Conservation (phyloP, 176 grass and related monocot species). For the Phyllostachys edulis region DNA sequence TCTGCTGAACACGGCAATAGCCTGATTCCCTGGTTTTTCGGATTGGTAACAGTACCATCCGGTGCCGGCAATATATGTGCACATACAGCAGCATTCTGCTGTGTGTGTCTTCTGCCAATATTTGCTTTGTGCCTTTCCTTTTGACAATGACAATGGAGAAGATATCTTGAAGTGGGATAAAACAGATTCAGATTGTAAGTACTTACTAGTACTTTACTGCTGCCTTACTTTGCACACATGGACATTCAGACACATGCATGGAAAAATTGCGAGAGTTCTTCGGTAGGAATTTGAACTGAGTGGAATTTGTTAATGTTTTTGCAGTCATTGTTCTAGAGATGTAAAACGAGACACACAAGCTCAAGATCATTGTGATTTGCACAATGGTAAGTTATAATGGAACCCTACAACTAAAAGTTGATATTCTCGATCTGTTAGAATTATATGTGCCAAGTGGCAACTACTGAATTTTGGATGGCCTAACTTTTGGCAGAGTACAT, state of each 20-base stretch:
- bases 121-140: too few species aligned
- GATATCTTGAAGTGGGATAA: constrained; percentile 82
- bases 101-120: too few species aligned
- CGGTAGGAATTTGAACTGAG: background rate
- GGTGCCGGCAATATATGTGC: too few species aligned
- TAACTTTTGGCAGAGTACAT: constrained; percentile 1
- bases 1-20: too few species aligned
- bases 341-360: constrained; percentile 24
- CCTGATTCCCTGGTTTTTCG: too few species aligned
- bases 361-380: constrained; percentile 14
- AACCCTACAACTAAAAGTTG: too few species aligned
- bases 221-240: background rate
- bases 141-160: constrained; percentile 21
- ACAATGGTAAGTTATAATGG: background rate
- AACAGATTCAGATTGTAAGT: constrained; percentile 96
- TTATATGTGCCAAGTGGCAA: too few species aligned
- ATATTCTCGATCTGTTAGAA: too few species aligned
- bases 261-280: background rate
- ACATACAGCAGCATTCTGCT: too few species aligned
- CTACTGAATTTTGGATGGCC: background rate
- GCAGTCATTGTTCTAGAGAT: constrained; percentile 98
- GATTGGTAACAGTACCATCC: too few species aligned
- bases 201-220: background rate
- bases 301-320: constrained; percentile 7
- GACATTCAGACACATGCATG: background rate